phyloP scores from a whole-genome alignment of 371 early-diverging fungal species.

The Paraphysoderma sedebokerense region DNA sequence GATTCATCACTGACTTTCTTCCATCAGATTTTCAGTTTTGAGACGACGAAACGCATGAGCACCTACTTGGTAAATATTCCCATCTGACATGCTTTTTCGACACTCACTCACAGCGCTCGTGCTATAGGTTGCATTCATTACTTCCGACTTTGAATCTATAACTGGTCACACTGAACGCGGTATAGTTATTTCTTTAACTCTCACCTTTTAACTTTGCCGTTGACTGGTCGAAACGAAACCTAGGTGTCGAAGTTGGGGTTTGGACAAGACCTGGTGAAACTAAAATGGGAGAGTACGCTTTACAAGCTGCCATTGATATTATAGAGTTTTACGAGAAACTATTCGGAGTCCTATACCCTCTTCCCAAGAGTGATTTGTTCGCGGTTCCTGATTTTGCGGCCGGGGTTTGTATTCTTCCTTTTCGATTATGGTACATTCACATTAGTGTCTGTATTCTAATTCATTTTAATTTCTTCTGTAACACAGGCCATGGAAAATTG shows the following conservation, averaged over 20 bases:
- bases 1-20: no score
- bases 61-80: no score
- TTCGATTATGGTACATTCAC: no score
- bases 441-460: no score
- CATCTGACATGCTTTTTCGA: no score
- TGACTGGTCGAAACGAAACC: conserved; percentile 28
- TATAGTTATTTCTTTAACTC: no score
- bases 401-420: conserved; percentile 24
- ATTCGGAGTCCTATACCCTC: conserved; percentile 60
- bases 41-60: conserved; percentile 70
- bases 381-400: conserved; percentile 79
- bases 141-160: background rate
- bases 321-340: conserved; percentile 61
- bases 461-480: no score
- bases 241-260: conserved; percentile 47
- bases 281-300: conserved; percentile 57
- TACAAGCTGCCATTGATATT: conserved; percentile 46
- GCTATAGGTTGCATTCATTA: background rate
- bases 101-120: no score
- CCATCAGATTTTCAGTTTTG: conserved; percentile 43
- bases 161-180: no score
- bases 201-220: background rate
- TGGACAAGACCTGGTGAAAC: conserved; percentile 52
- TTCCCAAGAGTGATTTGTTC: conserved; percentile 79
- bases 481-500: conserved; percentile 97